phyloP scores from a whole-genome alignment of 2,329 filamentous ascomycete species.

The Plectosphaerella plurivora region DNA sequence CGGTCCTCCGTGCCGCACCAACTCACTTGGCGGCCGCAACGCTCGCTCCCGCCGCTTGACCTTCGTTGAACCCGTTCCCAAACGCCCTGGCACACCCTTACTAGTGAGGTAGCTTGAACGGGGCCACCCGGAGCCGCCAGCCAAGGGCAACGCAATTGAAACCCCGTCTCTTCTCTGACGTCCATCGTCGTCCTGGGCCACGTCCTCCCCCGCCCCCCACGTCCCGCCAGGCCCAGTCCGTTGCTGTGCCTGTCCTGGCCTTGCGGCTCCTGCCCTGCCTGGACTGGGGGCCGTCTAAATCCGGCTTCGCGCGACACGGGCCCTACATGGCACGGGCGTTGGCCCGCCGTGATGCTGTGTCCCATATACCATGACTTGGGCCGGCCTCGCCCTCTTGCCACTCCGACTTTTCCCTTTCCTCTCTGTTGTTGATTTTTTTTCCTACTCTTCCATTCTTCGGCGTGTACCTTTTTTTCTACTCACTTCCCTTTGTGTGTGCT shows the following conservation, averaged over 20 bases:
- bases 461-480: not conserved
- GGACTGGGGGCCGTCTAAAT: not conserved
- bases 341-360: not conserved
- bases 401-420: not conserved
- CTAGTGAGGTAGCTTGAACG: too few relatives aligned
- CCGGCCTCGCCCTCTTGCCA: not conserved
- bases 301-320: not conserved
- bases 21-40: not conserved
- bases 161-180: too few relatives aligned
- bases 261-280: too few relatives aligned
- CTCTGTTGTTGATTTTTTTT: not conserved
- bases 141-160: too few relatives aligned
- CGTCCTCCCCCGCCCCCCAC: too few relatives aligned
- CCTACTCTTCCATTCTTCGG: not conserved
- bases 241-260: too few relatives aligned
- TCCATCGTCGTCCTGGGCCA: too few relatives aligned
- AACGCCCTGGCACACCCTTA: too few relatives aligned
- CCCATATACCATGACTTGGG: not conserved
- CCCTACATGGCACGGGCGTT: not conserved
- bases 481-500: not conserved
- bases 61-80: too few relatives aligned
- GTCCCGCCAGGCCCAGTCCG: too few relatives aligned
- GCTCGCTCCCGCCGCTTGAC: too few relatives aligned
- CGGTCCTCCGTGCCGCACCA: not conserved
- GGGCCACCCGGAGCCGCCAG: too few relatives aligned